Evolutionary conservation across 2,329 filamentous ascomycete species (phyloP).

Genomic region (Sporothrix pseudoabietina): DNA sequence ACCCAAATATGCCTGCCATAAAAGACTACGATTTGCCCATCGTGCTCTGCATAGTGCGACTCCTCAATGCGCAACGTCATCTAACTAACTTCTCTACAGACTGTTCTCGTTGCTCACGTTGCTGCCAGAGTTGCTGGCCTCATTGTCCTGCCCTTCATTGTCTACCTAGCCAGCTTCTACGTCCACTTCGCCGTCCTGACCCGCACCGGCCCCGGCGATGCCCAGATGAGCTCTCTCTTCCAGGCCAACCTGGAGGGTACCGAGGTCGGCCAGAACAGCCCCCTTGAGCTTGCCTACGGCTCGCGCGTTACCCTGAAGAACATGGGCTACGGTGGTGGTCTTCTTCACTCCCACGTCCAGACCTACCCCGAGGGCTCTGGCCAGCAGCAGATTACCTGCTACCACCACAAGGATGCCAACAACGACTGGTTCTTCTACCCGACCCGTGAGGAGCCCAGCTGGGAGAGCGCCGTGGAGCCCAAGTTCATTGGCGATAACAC

Average conservation of each 20-base stretch:
- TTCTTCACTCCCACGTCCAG: constrained; percentile 94
- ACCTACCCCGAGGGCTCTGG: constrained; percentile 90
- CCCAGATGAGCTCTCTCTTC: constrained; percentile 99
- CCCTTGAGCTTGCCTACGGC: constrained; percentile 85
- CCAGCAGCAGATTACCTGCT: constrained; percentile 98
- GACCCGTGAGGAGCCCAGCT: constrained; percentile 76
- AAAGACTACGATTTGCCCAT: not conserved
- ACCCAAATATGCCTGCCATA: not conserved
- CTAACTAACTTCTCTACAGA: constrained; percentile 33
- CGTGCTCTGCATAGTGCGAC: too few relatives aligned
- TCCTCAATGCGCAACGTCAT: not conserved
- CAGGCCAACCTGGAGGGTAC: constrained; percentile 95
- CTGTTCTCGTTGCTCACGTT: constrained; percentile 65
- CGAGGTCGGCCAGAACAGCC: constrained; percentile 90
- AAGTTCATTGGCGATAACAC: constrained; percentile 78
- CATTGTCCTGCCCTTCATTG: constrained; percentile 83
- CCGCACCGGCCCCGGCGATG: constrained; percentile 92
- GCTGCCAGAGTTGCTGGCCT: constrained; percentile 79
- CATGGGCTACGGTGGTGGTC: constrained; percentile 97
- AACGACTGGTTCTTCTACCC: constrained; percentile 99
- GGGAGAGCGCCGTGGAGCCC: constrained; percentile 68
- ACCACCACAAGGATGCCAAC: constrained; percentile 99
- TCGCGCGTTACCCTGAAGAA: constrained; percentile 95
- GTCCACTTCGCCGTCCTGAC: constrained; percentile 92
- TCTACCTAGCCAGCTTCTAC: constrained; percentile 96